Conservation (phyloP, 2,329 filamentous ascomycete genomes). For the Sphaerulina vaccinii region DNA sequence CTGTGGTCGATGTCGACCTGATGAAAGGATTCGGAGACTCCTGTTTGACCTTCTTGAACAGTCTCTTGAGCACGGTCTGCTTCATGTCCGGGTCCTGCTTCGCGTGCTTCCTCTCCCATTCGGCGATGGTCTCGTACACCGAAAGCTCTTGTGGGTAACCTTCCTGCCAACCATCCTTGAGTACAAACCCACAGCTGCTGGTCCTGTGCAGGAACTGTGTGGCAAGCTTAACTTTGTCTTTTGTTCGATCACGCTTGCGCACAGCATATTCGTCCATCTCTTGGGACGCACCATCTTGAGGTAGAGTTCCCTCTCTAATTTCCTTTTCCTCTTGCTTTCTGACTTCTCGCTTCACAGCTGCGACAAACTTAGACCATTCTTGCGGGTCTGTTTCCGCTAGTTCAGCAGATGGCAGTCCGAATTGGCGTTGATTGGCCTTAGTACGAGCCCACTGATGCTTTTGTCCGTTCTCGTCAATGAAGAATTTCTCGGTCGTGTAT, state of each 20-base stretch:
- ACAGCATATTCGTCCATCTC: constrained; percentile 1
- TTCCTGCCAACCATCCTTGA: constrained; percentile 9
- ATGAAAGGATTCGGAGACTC: neutral
- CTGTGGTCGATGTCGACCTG: neutral
- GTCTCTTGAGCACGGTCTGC: constrained; percentile 6
- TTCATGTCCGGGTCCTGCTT: constrained; percentile 11
- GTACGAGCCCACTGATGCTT: neutral
- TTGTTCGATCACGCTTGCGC: neutral
- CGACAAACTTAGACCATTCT: constrained; percentile 8
- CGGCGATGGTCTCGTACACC: constrained; percentile 1
- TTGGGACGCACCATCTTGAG: constrained; percentile 2
- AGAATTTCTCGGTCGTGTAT: neutral
- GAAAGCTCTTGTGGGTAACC: constrained; percentile 5
- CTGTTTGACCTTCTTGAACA: constrained; percentile 9
- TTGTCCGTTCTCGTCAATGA: neutral
- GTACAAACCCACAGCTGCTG: constrained; percentile 9
- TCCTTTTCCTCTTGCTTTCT: neutral
- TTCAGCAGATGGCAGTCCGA: neutral
- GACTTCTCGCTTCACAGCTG: neutral
- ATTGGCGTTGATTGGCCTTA: neutral
- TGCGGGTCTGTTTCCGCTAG: neutral
- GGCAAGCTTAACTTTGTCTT: constrained; percentile 3
- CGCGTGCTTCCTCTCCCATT: constrained; percentile 6
- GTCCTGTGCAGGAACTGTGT: constrained; percentile 9
- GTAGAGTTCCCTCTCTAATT: constrained; percentile 1